phyloP scores from a whole-genome alignment of 306 rosid species.

The Canavalia ensiformis region DNA sequence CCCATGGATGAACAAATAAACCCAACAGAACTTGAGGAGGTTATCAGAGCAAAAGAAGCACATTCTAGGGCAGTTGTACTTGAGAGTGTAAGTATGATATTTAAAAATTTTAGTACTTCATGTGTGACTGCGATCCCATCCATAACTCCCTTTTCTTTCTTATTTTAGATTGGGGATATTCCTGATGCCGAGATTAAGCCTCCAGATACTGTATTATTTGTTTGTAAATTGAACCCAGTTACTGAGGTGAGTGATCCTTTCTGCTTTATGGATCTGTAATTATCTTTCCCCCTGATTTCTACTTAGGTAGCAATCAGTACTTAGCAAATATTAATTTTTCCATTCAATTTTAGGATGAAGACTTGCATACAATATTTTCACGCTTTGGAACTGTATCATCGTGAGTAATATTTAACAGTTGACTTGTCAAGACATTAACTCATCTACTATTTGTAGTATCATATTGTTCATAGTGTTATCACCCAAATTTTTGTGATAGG shows the following conservation, averaged over 20 bases:
- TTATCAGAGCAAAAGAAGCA: slow-evolving; percentile 82
- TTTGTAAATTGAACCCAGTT: slow-evolving; percentile 95
- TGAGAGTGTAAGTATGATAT: slow-evolving; percentile 80
- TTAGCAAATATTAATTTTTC: slow-evolving; percentile 18
- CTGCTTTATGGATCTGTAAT: slow-evolving; percentile 32
- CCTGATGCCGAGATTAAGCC: slow-evolving; percentile 98
- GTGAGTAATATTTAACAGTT: slow-evolving; percentile 63
- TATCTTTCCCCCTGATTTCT: background rate
- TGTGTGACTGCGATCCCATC: slow-evolving; percentile 17
- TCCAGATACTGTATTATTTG: slow-evolving; percentile 91
- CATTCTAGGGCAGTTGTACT: slow-evolving; percentile 96
- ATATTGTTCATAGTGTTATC: slow-evolving; percentile 37
- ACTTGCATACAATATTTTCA: slow-evolving; percentile 92
- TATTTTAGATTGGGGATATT: slow-evolving; percentile 91
- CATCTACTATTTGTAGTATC: slow-evolving; percentile 35
- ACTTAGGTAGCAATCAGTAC: background rate
- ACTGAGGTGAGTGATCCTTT: slow-evolving; percentile 73
- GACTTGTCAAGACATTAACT: slow-evolving; percentile 35
- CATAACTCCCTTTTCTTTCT: slow-evolving; percentile 31
- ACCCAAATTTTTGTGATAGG: slow-evolving; percentile 65
- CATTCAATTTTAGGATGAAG: slow-evolving; percentile 77
- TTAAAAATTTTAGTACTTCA: slow-evolving; percentile 1
- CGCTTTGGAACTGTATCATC: slow-evolving; percentile 84
- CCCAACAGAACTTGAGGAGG: slow-evolving; percentile 84
- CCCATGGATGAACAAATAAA: slow-evolving; percentile 91